A percentile compares a stretch with the other conserved stretches of the same genome.
These are phyloP conservation scores for Scopulariopsis brevicaulis DNA, from an alignment of 2,329 filamentous ascomycete genomes.

Conservation along the genomic window DNA sequence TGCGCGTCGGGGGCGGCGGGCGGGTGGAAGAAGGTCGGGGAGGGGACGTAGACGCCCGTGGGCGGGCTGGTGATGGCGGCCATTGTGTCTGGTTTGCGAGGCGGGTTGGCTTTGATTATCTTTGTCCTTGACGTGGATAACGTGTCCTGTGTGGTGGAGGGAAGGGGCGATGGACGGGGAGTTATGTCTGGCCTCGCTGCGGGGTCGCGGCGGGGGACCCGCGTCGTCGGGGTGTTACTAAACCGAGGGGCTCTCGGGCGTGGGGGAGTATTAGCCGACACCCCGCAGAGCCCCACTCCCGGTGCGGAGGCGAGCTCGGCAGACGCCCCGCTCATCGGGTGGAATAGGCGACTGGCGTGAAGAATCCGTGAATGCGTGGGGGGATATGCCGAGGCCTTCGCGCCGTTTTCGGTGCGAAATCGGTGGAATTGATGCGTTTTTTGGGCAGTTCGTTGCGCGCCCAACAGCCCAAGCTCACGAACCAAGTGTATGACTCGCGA, in stretches of 20 bases:
- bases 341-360: no score
- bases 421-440: background rate
- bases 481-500: no score
- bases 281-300: background rate
- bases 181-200: background rate
- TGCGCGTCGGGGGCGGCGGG: conserved; percentile 26
- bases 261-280: background rate
- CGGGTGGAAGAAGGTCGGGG: conserved; percentile 50
- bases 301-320: background rate
- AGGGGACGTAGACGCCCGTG: conserved; percentile 45
- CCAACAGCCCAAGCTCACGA: no score
- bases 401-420: background rate
- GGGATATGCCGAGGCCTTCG: background rate
- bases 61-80: conserved; percentile 22
- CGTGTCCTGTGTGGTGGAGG: background rate
- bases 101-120: background rate
- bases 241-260: background rate
- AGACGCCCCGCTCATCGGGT: no score
- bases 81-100: background rate
- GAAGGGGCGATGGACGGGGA: background rate
- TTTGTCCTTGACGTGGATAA: no score
- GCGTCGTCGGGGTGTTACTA: background rate
- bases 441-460: no score
- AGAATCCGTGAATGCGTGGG: no score
- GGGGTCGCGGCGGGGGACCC: background rate